phyloP scores from a whole-genome alignment of 441 rosid genomes.

The Syzygium syzygioides region DNA sequence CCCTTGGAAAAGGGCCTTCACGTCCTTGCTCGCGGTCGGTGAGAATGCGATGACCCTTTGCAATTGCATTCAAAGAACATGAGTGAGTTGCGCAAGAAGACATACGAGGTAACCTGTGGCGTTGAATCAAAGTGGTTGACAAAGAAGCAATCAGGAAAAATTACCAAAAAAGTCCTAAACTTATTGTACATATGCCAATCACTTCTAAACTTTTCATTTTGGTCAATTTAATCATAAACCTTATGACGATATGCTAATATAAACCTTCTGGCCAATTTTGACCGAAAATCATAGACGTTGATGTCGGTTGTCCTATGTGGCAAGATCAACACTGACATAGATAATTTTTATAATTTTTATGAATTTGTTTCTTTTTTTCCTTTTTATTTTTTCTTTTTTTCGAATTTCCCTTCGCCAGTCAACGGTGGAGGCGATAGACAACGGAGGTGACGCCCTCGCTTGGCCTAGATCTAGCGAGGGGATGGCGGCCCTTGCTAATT shows the following conservation, averaged over 20 bases:
- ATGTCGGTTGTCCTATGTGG: rapidly evolving
- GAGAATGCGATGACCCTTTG: too few species aligned
- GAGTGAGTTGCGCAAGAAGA: too few species aligned
- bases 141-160: neutral
- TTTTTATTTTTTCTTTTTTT: neutral
- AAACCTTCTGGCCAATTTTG: neutral
- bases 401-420: rapidly evolving
- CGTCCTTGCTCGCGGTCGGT: too few species aligned
- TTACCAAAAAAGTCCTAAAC: neutral
- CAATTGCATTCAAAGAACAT: too few species aligned
- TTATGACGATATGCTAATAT: rapidly evolving
- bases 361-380: rapidly evolving
- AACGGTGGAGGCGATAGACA: neutral
- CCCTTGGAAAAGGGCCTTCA: too few species aligned
- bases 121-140: too few species aligned
- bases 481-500: too few species aligned
- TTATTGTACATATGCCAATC: rapidly evolving
- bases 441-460: rapidly evolving
- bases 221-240: rapidly evolving
- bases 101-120: too few species aligned
- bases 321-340: rapidly evolving
- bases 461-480: neutral
- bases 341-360: neutral
- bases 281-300: rapidly evolving
- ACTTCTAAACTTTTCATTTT: rapidly evolving